These are phyloP conservation scores for Irpex sp. DNA, from an alignment of 1,284 basidiomycete genomes.

Conservation along the genomic window DNA sequence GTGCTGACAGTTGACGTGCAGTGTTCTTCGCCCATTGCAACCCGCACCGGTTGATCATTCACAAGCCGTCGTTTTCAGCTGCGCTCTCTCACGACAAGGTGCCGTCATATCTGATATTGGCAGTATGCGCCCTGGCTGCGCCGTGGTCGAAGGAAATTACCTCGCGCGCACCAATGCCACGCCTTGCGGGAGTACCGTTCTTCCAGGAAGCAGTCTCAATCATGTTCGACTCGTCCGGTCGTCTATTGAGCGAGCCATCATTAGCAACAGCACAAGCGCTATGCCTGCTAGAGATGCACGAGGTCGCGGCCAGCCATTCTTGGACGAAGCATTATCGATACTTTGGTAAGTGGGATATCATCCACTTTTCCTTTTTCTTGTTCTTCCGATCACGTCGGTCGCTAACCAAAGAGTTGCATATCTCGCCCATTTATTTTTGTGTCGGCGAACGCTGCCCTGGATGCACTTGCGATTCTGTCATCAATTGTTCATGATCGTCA, in stretches of 20 bases:
- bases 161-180: conserved; percentile 53
- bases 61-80: conserved; percentile 69
- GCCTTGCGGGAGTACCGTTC: conserved; percentile 67
- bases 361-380: background rate
- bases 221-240: conserved; percentile 66
- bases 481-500: background rate
- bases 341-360: conserved; percentile 27
- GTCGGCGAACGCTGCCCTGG: background rate
- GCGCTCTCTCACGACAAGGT: conserved; percentile 60
- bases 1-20: conserved; percentile 24
- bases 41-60: conserved; percentile 68
- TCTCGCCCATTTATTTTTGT: background rate
- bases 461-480: background rate
- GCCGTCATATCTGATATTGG: conserved; percentile 64
- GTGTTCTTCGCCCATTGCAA: conserved; percentile 82
- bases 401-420: conserved; percentile 1
- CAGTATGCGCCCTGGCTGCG: conserved; percentile 72
- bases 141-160: conserved; percentile 65
- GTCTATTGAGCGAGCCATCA: conserved; percentile 50
- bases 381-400: conserved; percentile 10
- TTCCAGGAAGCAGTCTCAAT: conserved; percentile 62
- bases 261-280: conserved; percentile 71
- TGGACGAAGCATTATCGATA: conserved; percentile 34
- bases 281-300: conserved; percentile 65
- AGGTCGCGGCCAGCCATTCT: conserved; percentile 44